Conservation (phyloP, 2,329 filamentous ascomycete genomes). For the Diaporthe caulivora region DNA sequence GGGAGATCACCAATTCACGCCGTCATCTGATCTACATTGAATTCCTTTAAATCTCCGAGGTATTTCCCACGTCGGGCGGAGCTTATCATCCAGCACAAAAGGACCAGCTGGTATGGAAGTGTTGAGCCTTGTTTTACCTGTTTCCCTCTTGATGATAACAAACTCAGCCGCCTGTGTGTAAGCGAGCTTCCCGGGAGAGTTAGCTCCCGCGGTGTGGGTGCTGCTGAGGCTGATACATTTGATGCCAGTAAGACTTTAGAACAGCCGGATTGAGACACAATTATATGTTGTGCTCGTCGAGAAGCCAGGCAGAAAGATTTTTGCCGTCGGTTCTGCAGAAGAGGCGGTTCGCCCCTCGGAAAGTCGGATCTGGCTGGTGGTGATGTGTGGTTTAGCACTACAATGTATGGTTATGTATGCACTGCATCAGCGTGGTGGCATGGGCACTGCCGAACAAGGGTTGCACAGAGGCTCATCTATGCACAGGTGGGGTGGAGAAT, state of each 20-base stretch:
- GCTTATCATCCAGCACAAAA: not conserved
- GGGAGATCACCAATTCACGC: not conserved
- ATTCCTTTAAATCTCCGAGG: too few species aligned
- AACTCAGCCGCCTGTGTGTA: not conserved
- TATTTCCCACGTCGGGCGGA: too few species aligned
- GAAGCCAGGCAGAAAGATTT: not conserved
- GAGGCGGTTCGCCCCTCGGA: not conserved
- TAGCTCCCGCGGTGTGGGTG: not conserved
- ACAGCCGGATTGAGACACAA: not conserved
- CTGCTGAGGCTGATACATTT: constrained; percentile 2
- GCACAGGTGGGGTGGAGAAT: not conserved
- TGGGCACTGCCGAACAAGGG: constrained; percentile 25
- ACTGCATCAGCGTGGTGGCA: constrained; percentile 13
- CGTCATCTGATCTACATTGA: constrained; percentile 14
- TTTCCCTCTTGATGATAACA: not conserved
- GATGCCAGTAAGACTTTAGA: constrained; percentile 19
- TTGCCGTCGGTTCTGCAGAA: not conserved
- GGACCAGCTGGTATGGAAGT: not conserved
- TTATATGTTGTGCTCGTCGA: not conserved
- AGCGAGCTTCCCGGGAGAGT: not conserved
- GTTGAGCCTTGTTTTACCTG: not conserved
- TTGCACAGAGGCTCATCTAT: constrained; percentile 15
- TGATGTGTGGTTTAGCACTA: not conserved
- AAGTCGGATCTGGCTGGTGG: not conserved
- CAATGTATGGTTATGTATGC: not conserved